phyloP scores from a whole-genome alignment of 805 yeast genomes.

The Pichia ethanolica region DNA sequence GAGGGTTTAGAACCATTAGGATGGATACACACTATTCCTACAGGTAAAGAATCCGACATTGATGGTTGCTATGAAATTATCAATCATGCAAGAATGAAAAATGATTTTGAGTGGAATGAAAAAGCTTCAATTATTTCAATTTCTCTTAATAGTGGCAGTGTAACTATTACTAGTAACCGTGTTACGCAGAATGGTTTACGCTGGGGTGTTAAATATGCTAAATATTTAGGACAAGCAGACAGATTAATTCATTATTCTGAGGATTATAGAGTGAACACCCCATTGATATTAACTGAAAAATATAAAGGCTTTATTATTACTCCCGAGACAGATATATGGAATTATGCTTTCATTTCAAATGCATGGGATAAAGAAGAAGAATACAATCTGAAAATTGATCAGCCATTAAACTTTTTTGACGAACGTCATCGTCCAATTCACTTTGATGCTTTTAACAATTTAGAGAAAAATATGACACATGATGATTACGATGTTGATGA shows the following conservation, averaged over 20 bases:
- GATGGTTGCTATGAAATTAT: constrained; percentile 69
- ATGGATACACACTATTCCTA: constrained; percentile 87
- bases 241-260: constrained; percentile 64
- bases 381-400: constrained; percentile 62
- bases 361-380: constrained; percentile 61
- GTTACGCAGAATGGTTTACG: constrained; percentile 56
- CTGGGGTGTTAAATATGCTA: constrained; percentile 71
- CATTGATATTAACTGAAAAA: constrained; percentile 65
- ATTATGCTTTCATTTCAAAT: constrained; percentile 81
- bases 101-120: constrained; percentile 32
- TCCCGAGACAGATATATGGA: constrained; percentile 85
- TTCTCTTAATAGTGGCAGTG: constrained; percentile 75
- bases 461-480: constrained; percentile 30
- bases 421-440: constrained; percentile 86
- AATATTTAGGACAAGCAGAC: constrained; percentile 47
- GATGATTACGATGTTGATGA: constrained; percentile 20
- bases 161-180: constrained; percentile 61
- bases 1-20: constrained; percentile 75
- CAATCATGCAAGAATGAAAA: constrained; percentile 41
- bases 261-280: constrained; percentile 52
- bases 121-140: constrained; percentile 54
- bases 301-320: constrained; percentile 78
- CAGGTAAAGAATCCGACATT: constrained; percentile 42
- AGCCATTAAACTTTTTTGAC: constrained; percentile 77
- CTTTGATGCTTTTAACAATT: constrained; percentile 63